phyloP scores from a whole-genome alignment of 495 filamentous ascomycete species.

The Hypoxylon perforatum region DNA sequence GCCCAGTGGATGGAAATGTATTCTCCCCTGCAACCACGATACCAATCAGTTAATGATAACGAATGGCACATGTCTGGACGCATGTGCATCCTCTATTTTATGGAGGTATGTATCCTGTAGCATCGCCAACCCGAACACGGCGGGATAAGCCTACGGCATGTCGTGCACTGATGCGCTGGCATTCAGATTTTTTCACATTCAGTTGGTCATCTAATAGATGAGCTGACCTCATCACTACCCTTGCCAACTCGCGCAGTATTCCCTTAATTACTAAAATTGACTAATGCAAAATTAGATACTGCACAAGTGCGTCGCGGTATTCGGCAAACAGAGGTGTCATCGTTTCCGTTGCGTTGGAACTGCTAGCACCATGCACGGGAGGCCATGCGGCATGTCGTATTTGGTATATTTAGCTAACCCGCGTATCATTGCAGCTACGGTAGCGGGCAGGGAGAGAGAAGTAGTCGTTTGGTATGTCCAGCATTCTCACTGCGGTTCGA shows the following conservation, averaged over 20 bases:
- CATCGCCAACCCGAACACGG: background rate
- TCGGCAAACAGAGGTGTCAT: too few relatives aligned
- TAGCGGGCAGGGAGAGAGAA: background rate
- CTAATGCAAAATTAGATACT: constrained; percentile 9
- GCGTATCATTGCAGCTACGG: background rate
- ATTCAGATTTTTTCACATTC: background rate
- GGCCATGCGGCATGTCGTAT: background rate
- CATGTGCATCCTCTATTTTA: constrained; percentile 10
- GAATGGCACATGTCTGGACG: constrained; percentile 7
- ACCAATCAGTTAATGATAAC: background rate
- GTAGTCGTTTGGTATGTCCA: constrained; percentile 51
- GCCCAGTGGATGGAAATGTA: background rate
- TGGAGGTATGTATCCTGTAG: background rate
- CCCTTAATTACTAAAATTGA: constrained; percentile 17
- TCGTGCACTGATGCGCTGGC: background rate
- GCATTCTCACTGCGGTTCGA: constrained; percentile 56
- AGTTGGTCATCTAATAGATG: constrained; percentile 16
- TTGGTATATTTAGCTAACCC: background rate
- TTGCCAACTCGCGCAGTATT: constrained; percentile 22
- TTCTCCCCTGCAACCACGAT: constrained; percentile 2
- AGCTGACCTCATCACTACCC: constrained; percentile 28
- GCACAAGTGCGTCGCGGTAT: constrained; percentile 6
- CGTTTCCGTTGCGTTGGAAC: background rate
- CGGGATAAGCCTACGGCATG: background rate
- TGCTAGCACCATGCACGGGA: constrained; percentile 4